phyloP scores from a whole-genome alignment of 1,139 yeast species.

The Candida glucosophila region DNA sequence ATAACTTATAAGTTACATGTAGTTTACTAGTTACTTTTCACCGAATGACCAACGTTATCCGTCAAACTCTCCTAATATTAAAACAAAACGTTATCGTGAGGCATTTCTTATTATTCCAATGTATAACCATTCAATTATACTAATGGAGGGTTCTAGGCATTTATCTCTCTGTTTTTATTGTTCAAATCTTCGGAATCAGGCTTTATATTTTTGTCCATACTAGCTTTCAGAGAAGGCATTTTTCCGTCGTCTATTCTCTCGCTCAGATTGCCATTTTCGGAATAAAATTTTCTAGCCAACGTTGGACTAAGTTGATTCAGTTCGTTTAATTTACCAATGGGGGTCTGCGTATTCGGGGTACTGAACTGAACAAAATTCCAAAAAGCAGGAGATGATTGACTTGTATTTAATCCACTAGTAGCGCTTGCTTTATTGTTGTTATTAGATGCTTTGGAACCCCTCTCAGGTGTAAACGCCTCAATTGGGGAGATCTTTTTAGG shows the following conservation, averaged over 20 bases:
- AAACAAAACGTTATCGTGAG: too few relatives aligned
- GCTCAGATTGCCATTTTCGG: constrained; percentile 2
- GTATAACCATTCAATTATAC: too few relatives aligned
- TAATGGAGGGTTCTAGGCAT: too few relatives aligned
- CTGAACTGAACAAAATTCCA: constrained; percentile 77
- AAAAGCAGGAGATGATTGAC: constrained; percentile 61
- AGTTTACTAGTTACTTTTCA: too few relatives aligned
- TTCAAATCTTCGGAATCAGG: constrained; percentile 1
- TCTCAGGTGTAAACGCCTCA: constrained; percentile 78
- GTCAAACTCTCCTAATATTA: too few relatives aligned
- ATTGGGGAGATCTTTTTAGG: constrained; percentile 56
- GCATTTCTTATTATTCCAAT: too few relatives aligned
- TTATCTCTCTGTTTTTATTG: constrained; percentile 6
- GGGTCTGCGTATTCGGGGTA: constrained; percentile 51
- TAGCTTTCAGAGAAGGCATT: constrained; percentile 11
- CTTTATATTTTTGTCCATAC: constrained; percentile 3
- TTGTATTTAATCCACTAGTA: constrained; percentile 19
- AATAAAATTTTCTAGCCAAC: constrained; percentile 19
- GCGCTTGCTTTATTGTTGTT: constrained; percentile 10
- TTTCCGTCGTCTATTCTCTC: constrained; percentile 8
- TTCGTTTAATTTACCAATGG: constrained; percentile 30
- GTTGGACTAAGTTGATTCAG: constrained; percentile 35
- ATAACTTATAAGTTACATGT: too few relatives aligned
- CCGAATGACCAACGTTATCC: too few relatives aligned
- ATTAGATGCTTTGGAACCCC: constrained; percentile 47